A percentile compares a stretch with the other conserved stretches of the same genome.
phyloP scores from a whole-genome alignment of 2,329 filamentous ascomycete species.

The Aspergillus versicolor region DNA sequence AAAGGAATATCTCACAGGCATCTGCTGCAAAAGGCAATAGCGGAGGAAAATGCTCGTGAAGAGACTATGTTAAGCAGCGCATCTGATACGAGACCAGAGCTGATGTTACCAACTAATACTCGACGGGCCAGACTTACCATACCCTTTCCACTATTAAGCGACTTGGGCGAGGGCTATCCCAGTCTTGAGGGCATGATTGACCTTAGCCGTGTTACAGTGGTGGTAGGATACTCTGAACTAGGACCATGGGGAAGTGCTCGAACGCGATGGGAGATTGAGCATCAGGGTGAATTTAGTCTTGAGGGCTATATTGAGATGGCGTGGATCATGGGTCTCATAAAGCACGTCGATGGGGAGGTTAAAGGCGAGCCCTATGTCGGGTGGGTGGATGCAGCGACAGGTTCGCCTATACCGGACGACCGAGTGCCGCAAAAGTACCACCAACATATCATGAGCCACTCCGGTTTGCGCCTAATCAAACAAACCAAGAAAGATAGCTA shows the following conservation, averaged over 20 bases:
- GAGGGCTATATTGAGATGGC: conserved; percentile 99
- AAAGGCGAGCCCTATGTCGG: conserved; percentile 96
- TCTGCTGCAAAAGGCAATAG: conserved; percentile 23
- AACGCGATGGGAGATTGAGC: conserved; percentile 99
- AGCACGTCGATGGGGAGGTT: conserved; percentile 91
- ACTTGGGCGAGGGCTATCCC: conserved; percentile 8
- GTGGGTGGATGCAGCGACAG: conserved; percentile 44
- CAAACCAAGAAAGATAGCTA: conserved; percentile 66
- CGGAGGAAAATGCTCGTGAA: conserved; percentile 20
- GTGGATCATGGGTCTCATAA: conserved; percentile 99
- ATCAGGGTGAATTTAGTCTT: conserved; percentile 89
- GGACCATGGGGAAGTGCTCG: conserved; percentile 94
- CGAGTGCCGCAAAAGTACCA: conserved; percentile 15
- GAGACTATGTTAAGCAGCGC: not conserved
- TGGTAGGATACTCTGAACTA: conserved; percentile 42
- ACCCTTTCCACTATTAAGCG: conserved; percentile 8
- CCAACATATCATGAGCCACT: conserved; percentile 73
- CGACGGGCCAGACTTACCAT: conserved; percentile 12
- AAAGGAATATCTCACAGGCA: conserved; percentile 17
- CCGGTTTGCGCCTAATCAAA: conserved; percentile 92
- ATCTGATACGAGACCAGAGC: not conserved
- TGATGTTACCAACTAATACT: not conserved
- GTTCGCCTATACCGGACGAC: conserved; percentile 15
- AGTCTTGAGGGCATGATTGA: conserved; percentile 39
- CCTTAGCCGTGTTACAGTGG: conserved; percentile 38